phyloP scores from a whole-genome alignment of 768 basidiomycete species.

The Naganishia vaughanmartiniae region DNA sequence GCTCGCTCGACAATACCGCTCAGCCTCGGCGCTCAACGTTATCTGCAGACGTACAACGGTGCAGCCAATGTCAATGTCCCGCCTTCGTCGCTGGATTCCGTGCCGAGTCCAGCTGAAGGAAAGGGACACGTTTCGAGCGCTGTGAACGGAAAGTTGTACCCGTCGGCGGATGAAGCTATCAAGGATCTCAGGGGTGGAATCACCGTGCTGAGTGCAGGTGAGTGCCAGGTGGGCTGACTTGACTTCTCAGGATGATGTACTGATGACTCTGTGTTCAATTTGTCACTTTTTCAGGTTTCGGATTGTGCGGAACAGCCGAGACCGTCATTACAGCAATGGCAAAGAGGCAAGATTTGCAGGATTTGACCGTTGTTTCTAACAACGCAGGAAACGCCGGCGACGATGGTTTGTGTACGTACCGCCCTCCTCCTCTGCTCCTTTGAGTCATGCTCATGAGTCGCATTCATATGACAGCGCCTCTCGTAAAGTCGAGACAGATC shows the following conservation, averaged over 20 bases:
- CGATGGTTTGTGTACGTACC: constrained; percentile 39
- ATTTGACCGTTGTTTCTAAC: constrained; percentile 47
- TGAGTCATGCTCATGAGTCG: not conserved
- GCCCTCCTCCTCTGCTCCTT: not conserved
- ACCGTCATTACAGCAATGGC: constrained; percentile 45
- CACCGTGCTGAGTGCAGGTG: constrained; percentile 41
- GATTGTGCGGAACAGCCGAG: constrained; percentile 48
- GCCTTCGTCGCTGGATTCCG: not conserved
- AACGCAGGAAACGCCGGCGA: constrained; percentile 46
- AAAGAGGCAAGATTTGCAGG: constrained; percentile 36
- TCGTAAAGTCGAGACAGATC: constrained; percentile 41
- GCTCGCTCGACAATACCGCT: not conserved
- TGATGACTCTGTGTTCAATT: not conserved
- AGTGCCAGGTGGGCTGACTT: constrained; percentile 2
- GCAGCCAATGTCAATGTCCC: not conserved
- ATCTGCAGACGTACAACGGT: constrained; percentile 13
- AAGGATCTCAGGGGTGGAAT: constrained; percentile 42
- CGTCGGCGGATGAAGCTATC: constrained; percentile 38
- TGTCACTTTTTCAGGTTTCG: constrained; percentile 37
- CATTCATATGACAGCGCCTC: constrained; percentile 34
- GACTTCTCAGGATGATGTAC: not conserved
- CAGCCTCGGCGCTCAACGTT: constrained; percentile 15
- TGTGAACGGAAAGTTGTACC: constrained; percentile 33
- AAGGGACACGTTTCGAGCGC: constrained; percentile 12
- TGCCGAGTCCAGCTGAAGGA: constrained; percentile 26